These are phyloP conservation scores for Entonaema liquescens DNA, from an alignment of 495 filamentous ascomycete species.

Conservation along the genomic window DNA sequence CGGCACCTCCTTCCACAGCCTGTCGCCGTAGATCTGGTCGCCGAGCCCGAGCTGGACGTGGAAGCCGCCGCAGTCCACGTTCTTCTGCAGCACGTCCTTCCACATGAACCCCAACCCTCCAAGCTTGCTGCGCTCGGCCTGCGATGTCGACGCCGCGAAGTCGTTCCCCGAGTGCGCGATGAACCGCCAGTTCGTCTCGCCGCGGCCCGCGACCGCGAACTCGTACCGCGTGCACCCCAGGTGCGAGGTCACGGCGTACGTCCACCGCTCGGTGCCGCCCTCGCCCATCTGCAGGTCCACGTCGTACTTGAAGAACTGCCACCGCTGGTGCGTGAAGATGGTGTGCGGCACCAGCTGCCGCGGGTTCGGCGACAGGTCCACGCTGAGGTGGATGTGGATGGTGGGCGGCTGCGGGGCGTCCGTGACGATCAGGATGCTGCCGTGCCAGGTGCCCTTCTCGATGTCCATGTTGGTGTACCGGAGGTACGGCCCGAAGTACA, in stretches of 20 bases:
- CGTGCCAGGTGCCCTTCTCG: slow-evolving; percentile 89
- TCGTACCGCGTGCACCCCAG: slow-evolving; percentile 96
- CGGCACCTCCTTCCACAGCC: slow-evolving; percentile 95
- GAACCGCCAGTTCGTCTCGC: slow-evolving; percentile 95
- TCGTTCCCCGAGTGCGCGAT: slow-evolving; percentile 96
- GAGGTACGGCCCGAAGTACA: slow-evolving; percentile 97
- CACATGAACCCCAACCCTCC: slow-evolving; percentile 96
- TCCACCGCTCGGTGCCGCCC: slow-evolving; percentile 83
- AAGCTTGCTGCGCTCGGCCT: slow-evolving; percentile 81
- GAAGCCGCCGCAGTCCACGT: slow-evolving; percentile 94
- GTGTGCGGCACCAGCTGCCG: slow-evolving; percentile 84
- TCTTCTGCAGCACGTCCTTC: slow-evolving; percentile 98
- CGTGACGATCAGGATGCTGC: slow-evolving; percentile 78
- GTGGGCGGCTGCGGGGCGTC: slow-evolving; percentile 94
- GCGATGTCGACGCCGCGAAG: slow-evolving; percentile 84
- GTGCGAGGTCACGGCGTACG: slow-evolving; percentile 96
- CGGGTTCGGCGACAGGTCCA: slow-evolving; percentile 92
- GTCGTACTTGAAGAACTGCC: slow-evolving; percentile 97
- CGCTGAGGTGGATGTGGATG: slow-evolving; percentile 92
- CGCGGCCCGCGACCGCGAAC: slow-evolving; percentile 92
- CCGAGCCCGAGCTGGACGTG: slow-evolving; percentile 91
- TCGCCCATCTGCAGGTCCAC: slow-evolving; percentile 93
- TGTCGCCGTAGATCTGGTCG: slow-evolving; percentile 94
- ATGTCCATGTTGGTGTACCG: slow-evolving; percentile 97
- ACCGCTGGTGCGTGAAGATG: slow-evolving; percentile 88